Percentiles rank a stretch among this genome's conserved stretches.
phyloP scores from a whole-genome alignment of 768 basidiomycete species.

The Lepiota brunneoincarnata region DNA sequence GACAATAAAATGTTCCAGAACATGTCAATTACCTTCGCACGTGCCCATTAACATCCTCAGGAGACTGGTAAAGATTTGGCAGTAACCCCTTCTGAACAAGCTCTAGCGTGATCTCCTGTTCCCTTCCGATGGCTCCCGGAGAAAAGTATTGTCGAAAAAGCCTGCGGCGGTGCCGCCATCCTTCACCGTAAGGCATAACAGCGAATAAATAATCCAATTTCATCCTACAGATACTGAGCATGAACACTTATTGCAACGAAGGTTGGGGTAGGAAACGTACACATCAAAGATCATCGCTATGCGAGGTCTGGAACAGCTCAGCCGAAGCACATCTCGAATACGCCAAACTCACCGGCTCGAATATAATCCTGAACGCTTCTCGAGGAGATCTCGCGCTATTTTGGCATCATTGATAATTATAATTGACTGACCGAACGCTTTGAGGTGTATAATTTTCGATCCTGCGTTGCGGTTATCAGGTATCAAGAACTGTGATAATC shows the following conservation, averaged over 20 bases:
- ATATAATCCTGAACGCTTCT: constrained; percentile 25
- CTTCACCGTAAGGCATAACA: constrained; percentile 12
- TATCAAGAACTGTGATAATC: not conserved
- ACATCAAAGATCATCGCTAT: constrained; percentile 9
- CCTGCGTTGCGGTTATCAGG: not conserved
- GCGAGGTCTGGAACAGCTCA: not conserved
- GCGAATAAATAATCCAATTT: constrained; percentile 4
- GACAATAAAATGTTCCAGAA: not conserved
- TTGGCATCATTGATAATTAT: constrained; percentile 24
- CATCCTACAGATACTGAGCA: not conserved
- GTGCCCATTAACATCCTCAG: constrained; percentile 8
- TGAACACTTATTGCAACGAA: no score
- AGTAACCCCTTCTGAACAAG: constrained; percentile 10
- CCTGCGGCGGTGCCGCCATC: constrained; percentile 14
- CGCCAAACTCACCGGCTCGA: constrained; percentile 17
- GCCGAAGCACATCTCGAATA: not conserved
- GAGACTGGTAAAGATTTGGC: constrained; percentile 3
- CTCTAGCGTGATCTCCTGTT: constrained; percentile 3
- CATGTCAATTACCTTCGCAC: constrained; percentile 4
- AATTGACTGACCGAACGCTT: constrained; percentile 24
- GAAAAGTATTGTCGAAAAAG: constrained; percentile 13
- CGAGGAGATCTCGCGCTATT: constrained; percentile 24
- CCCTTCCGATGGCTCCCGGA: not conserved
- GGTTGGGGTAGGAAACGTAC: not conserved
- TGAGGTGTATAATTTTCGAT: constrained; percentile 20